A percentile compares a stretch with the other conserved stretches of the same genome.
Evolutionary conservation across 2,329 filamentous ascomycete species (phyloP).

Genomic region (Botrytis pseudocinerea): DNA sequence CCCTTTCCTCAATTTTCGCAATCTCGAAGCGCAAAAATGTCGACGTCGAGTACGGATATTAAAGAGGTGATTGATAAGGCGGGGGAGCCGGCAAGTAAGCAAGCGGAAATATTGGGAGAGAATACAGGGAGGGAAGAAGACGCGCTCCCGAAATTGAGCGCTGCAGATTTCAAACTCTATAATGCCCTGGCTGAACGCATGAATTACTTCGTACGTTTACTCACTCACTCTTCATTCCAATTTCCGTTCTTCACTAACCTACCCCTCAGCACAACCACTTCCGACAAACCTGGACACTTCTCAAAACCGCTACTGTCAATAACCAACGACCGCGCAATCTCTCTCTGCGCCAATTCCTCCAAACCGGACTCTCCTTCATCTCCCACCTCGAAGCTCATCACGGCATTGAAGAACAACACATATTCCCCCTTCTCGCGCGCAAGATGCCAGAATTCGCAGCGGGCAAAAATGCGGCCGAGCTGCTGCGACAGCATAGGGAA

Average conservation of each 20-base stretch:
- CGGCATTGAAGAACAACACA: conserved; percentile 75
- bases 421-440: conserved; percentile 75
- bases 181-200: conserved; percentile 64
- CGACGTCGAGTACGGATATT: not conserved
- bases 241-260: not conserved
- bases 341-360: conserved; percentile 68
- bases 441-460: conserved; percentile 75
- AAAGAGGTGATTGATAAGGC: conserved; percentile 49
- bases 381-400: conserved; percentile 75
- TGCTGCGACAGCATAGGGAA: conserved; percentile 72
- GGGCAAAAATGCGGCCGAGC: conserved; percentile 54
- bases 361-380: conserved; percentile 67
- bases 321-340: conserved; percentile 62
- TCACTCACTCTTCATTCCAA: not conserved
- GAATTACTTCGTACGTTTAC: conserved; percentile 56
- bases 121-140: conserved; percentile 48
- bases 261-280: conserved; percentile 69
- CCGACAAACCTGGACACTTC: conserved; percentile 68
- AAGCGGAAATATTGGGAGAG: conserved; percentile 40
- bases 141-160: conserved; percentile 53
- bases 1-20: not conserved
- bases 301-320: conserved; percentile 65
- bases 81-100: conserved; percentile 58
- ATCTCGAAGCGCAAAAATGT: conserved; percentile 8
- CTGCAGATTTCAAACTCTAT: conserved; percentile 59